Base-by-base conservation (phyloP, 345 rosid genomes). In the Eucalyptus pauciflora region DNA sequence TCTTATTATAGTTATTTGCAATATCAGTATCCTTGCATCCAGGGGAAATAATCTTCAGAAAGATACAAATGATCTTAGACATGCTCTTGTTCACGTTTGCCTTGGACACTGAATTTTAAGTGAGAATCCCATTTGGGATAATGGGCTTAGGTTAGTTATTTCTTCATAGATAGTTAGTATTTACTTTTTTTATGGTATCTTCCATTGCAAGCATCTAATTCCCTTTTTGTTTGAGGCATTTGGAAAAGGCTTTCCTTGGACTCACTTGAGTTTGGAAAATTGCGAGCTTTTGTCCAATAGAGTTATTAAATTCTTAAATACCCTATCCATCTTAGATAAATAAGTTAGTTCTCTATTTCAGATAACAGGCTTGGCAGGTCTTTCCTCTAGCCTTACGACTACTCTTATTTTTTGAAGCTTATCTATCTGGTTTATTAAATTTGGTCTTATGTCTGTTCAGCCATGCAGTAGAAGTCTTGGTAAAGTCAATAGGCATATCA, bases 301-400 rank as follows among this genome's bases (percentile, higher is more conserved):
- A 87, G 97, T 93, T 81, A 88, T 89, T 50, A 92, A 90, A 89
- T 95, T 97, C 88, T 90, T 97, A 87, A 92, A 94, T 89, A 86
- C 91, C 33, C 93, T 97, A 85, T 94, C 94, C 67, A 89, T 89
- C 60, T 92, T 93, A 46, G 88, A 90, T 89, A 94, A 86, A 89
- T 93, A 96, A 27, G 90, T 93, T 49, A 91, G 60, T 22, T 93
- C 91, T 97, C 99, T 54, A 86, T 97, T 90, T 97, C 96, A 67
- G 96, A 96, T 91, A 97, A 97, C 92, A 67, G 88, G 89, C 96
- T 96, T 12, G 95, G 97, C 91, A 94, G 96, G 98, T 96, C 76
- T 31, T 92, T 91, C 86, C 91, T n/a, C 87, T 52, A 31, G 17
- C 71, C 17, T 87, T 33, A 25, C 52, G 8, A 29, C 45, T 22